Evolutionary conservation across 1,284 basidiomycete genomes (phyloP), one percentile per base, ranked within the genome.

Genomic region (Grifola frondosa): DNA sequence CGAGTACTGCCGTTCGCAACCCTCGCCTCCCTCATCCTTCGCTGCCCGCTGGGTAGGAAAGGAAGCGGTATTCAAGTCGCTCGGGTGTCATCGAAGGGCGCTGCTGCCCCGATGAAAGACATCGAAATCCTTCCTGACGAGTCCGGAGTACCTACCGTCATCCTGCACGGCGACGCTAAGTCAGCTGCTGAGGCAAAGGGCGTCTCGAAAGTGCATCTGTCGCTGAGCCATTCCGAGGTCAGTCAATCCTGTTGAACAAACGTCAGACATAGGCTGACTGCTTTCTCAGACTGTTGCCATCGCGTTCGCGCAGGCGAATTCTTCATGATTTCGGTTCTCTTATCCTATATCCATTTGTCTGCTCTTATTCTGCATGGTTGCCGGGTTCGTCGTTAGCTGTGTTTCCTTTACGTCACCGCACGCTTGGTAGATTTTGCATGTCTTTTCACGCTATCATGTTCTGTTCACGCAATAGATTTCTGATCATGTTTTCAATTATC

Each of bases 51-150:
- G 97, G 94, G 91, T 84, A 35, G 95, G 93, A 37, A 99, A 98
- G 68, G 97, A 99, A 67, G 96, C 95, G 10, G 89, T 95, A 40
- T 97, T 99, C 84, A 99, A 99, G 73, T 90, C 93, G n/a, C 79
- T 99, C 12, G 89, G 91, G 87, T 95, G 30, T 73, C 84, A 16
- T 94, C 91, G 5, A 90, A 94, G 68, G 97, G 97, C 30, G 92
- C 94, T 6, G 91, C 81, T 12, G 93, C 96, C 13, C 75, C 88
- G 20, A 87, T 99, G 87, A 92, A 90, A 69, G 95, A 98, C 52
- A 97, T 99, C 54, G 97, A 98, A 69, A 96, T 99, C 56, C 72
- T 96, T 48, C 83, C 89, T 30, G 80, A 81, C 58, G 73, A 73
- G 40, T 70, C 71, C 20, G 86, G 86, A 33, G 85, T 74, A 13